These are phyloP conservation scores for Macrocybe gigantea DNA, from an alignment of 768 basidiomycete genomes.

Conservation along the genomic window DNA sequence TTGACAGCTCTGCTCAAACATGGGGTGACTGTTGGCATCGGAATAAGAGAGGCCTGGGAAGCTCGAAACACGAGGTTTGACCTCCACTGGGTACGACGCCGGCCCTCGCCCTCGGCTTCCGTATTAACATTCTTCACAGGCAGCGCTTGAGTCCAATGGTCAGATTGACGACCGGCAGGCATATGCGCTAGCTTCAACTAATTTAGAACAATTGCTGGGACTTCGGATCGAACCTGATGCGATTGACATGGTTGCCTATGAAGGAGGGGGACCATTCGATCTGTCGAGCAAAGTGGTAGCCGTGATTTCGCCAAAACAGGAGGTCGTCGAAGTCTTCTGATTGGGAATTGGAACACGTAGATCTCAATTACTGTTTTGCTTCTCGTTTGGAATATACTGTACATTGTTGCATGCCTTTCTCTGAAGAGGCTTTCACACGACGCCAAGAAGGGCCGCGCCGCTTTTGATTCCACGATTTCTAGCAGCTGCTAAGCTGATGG, in stretches of 20 bases:
- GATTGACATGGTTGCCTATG: slow-evolving; percentile 56
- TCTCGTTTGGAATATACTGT: slow-evolving; percentile 12
- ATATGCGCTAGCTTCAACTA: slow-evolving; percentile 37
- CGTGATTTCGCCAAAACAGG: slow-evolving; percentile 46
- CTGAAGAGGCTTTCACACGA: slow-evolving; percentile 31
- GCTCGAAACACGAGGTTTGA: slow-evolving; percentile 76
- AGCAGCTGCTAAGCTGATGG: slow-evolving; percentile 71
- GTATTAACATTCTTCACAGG: slow-evolving; percentile 20
- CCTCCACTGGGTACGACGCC: slow-evolving; percentile 66
- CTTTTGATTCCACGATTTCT: slow-evolving; percentile 63
- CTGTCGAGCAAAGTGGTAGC: slow-evolving; percentile 49
- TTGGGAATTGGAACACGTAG: slow-evolving; percentile 1
- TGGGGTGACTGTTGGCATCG: slow-evolving; percentile 80
- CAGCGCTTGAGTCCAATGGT: slow-evolving; percentile 41
- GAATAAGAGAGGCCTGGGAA: slow-evolving; percentile 61
- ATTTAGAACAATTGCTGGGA: slow-evolving; percentile 35
- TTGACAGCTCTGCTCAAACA: slow-evolving; percentile 59
- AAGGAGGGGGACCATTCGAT: slow-evolving; percentile 55
- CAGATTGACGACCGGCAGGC: slow-evolving; percentile 34
- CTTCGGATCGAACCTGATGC: slow-evolving; percentile 29
- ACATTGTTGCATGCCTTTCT: slow-evolving; percentile 18
- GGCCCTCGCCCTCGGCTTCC: not conserved
- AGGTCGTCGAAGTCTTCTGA: slow-evolving; percentile 46
- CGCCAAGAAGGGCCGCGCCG: slow-evolving; percentile 63
- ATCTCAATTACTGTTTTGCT: slow-evolving; percentile 1